phyloP scores from a whole-genome alignment of 371 early-diverging fungal genomes.

The Mycotypha africana region DNA sequence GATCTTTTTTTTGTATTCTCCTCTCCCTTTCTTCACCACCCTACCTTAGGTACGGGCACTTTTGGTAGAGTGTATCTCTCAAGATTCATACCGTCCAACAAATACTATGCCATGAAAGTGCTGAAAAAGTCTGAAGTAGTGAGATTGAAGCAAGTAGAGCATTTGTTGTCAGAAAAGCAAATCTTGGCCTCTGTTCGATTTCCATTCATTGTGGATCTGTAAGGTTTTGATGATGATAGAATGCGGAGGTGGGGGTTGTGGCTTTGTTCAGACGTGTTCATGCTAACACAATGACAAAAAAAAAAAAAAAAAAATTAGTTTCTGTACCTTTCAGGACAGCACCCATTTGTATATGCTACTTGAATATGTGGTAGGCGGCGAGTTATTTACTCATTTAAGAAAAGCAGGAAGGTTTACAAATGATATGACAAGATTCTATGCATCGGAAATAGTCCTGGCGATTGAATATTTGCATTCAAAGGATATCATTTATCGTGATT shows the following conservation, averaged over 20 bases:
- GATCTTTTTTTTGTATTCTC: too few species aligned
- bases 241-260: too few species aligned
- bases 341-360: conserved; percentile 77
- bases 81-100: conserved; percentile 54
- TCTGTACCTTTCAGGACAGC: conserved; percentile 77
- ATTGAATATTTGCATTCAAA: conserved; percentile 78
- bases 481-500: conserved; percentile 82
- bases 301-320: too few species aligned
- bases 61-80: conserved; percentile 92
- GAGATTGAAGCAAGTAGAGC: conserved; percentile 74
- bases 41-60: conserved; percentile 80
- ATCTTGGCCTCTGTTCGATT: conserved; percentile 23
- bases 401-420: conserved; percentile 77
- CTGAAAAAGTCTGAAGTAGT: conserved; percentile 91
- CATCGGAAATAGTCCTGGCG: conserved; percentile 55
- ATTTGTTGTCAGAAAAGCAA: conserved; percentile 26
- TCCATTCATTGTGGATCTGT: conserved; percentile 37
- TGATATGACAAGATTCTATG: conserved; percentile 70
- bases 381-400: conserved; percentile 85
- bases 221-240: too few species aligned
- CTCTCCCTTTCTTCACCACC: too few species aligned
- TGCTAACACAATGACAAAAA: too few species aligned
- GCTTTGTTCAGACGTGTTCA: too few species aligned
- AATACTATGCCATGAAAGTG: conserved; percentile 94
- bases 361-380: conserved; percentile 90